Evolutionary conservation across 768 basidiomycete genomes (phyloP).

Genomic region (Pleurotus pulmonarius): DNA sequence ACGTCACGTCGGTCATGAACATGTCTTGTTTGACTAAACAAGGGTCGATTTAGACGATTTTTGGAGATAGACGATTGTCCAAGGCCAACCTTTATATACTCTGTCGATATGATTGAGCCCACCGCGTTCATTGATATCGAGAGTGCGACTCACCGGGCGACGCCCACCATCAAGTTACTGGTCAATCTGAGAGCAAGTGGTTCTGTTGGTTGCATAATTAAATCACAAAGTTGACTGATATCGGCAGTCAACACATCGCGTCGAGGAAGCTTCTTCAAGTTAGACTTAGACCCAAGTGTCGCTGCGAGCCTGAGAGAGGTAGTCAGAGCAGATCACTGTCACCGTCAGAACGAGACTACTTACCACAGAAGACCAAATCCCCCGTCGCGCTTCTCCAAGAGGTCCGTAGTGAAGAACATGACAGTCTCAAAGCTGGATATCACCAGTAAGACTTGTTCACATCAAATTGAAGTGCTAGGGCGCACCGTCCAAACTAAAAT

Average conservation of each 20-base stretch:
- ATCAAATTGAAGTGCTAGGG: too few species aligned
- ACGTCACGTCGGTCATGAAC: constrained; percentile 75
- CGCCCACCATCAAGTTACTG: constrained; percentile 87
- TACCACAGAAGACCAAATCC: constrained; percentile 90
- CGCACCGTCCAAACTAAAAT: too few species aligned
- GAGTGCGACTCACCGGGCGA: constrained; percentile 59
- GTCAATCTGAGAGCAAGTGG: constrained; percentile 85
- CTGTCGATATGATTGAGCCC: constrained; percentile 16
- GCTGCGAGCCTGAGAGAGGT: constrained; percentile 72
- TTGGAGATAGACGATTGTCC: neutral
- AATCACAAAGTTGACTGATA: constrained; percentile 73
- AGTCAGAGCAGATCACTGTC: too few species aligned
- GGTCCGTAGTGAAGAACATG: constrained; percentile 88
- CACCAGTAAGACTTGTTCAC: neutral
- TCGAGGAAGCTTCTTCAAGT: constrained; percentile 78
- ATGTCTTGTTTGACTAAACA: constrained; percentile 78
- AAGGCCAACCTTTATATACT: constrained; percentile 43
- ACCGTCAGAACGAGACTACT: neutral
- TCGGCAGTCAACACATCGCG: constrained; percentile 84
- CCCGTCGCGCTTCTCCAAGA: constrained; percentile 77
- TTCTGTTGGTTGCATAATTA: constrained; percentile 80
- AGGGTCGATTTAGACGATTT: neutral
- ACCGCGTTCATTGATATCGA: neutral
- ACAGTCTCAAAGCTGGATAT: neutral
- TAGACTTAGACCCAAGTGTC: constrained; percentile 84